phyloP scores from a whole-genome alignment of 1,139 yeast species.

The Saccharomycopsis hybrid region DNA sequence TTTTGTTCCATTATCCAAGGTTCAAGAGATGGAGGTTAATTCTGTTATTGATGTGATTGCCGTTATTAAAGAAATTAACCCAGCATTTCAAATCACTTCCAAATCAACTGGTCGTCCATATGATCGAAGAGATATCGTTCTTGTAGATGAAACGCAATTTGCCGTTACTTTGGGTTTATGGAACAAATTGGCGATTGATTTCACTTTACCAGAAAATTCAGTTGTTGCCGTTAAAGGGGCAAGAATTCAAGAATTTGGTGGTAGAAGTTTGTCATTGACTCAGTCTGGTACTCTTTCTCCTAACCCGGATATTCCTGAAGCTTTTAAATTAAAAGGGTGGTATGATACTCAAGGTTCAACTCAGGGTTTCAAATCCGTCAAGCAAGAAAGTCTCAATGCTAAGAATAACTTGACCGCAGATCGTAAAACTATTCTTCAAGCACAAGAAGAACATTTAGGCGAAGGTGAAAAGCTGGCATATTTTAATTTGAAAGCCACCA shows the following conservation, averaged over 20 bases:
- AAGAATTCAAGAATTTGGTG: slow-evolving; percentile 83
- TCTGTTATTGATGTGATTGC: slow-evolving; percentile 82
- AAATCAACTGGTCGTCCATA: slow-evolving; percentile 85
- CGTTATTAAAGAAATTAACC: slow-evolving; percentile 69
- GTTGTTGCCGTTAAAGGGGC: slow-evolving; percentile 92
- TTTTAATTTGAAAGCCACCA: slow-evolving; percentile 67
- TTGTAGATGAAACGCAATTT: slow-evolving; percentile 81
- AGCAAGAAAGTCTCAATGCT: slow-evolving; percentile 32
- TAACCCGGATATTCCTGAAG: slow-evolving; percentile 87
- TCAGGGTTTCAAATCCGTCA: slow-evolving; percentile 58
- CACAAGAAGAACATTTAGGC: slow-evolving; percentile 66
- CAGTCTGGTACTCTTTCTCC: slow-evolving; percentile 69
- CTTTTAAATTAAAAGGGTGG: slow-evolving; percentile 91
- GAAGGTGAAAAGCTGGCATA: slow-evolving; percentile 71
- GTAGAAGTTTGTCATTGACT: slow-evolving; percentile 76
- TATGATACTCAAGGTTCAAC: slow-evolving; percentile 68
- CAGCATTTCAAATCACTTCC: slow-evolving; percentile 78
- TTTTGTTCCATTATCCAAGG: slow-evolving; percentile 62
- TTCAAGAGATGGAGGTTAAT: slow-evolving; percentile 64
- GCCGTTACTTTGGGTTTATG: slow-evolving; percentile 80
- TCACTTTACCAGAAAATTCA: slow-evolving; percentile 66
- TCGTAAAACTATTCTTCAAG: slow-evolving; percentile 63
- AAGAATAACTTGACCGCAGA: slow-evolving; percentile 33
- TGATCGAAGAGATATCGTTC: slow-evolving; percentile 79
- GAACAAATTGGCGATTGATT: slow-evolving; percentile 82